These are phyloP conservation scores for Ceratocystis huliohia DNA, from an alignment of 2,329 filamentous ascomycete species.

Conservation along the genomic window DNA sequence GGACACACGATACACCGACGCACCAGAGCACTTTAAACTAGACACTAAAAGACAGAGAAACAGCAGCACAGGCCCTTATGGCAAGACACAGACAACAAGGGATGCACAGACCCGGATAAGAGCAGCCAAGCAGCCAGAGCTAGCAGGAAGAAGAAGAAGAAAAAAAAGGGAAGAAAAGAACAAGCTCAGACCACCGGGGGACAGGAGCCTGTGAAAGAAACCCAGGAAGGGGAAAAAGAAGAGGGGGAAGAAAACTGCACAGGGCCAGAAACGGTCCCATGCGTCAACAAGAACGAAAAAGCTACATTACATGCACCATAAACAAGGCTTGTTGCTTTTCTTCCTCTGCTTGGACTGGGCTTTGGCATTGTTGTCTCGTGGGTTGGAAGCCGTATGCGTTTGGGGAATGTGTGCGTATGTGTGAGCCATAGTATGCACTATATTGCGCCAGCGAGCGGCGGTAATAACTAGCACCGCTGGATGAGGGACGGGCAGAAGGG, in stretches of 20 bases:
- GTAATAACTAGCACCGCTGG: neutral
- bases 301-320: neutral
- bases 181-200: neutral
- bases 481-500: neutral
- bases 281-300: neutral
- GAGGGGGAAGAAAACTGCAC: neutral
- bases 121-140: neutral
- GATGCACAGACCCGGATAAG: neutral
- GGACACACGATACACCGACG: neutral
- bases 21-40: too few species aligned
- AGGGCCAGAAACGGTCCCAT: neutral
- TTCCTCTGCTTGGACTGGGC: neutral
- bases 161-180: slow-evolving; percentile 2
- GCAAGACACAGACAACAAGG: neutral
- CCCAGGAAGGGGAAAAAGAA: neutral
- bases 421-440: too few species aligned
- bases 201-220: neutral
- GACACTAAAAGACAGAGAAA: neutral
- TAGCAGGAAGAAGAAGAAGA: neutral
- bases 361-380: neutral
- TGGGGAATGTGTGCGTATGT: neutral
- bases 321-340: neutral
- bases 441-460: neutral
- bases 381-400: neutral
- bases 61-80: neutral